Conservation (phyloP, 1,284 basidiomycete genomes). For the Kalmanozyma brasiliensis region DNA sequence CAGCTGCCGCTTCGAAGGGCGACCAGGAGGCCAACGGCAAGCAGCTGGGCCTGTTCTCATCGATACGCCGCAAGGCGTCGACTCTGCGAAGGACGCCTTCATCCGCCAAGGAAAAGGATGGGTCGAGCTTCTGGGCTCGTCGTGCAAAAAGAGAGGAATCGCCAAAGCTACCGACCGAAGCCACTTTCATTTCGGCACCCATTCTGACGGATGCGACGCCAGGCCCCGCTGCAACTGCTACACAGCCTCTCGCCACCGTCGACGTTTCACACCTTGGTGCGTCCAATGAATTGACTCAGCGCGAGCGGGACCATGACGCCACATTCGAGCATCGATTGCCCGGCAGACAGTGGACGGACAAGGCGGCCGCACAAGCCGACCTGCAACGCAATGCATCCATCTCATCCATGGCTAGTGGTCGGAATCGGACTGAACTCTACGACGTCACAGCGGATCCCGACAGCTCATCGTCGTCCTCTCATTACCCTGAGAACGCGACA, state of each 20-base stretch:
- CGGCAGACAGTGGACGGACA: slow-evolving; percentile 10
- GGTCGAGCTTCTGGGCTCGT: slow-evolving; percentile 29
- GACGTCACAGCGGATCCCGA: slow-evolving; percentile 43
- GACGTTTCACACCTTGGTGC: slow-evolving; percentile 7
- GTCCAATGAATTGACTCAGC: background rate
- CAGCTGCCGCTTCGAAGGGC: background rate
- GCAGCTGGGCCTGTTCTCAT: slow-evolving; percentile 47
- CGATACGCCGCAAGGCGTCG: slow-evolving; percentile 52
- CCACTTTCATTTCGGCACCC: slow-evolving; percentile 42
- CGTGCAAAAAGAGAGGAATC: slow-evolving; percentile 25
- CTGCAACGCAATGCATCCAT: slow-evolving; percentile 38
- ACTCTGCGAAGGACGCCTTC: slow-evolving; percentile 34
- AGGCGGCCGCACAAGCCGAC: slow-evolving; percentile 5
- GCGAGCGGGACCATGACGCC: slow-evolving; percentile 11
- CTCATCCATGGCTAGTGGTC: slow-evolving; percentile 34
- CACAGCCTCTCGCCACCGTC: slow-evolving; percentile 16
- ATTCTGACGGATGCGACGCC: slow-evolving; percentile 24
- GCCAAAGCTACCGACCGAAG: slow-evolving; percentile 26
- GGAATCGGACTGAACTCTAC: slow-evolving; percentile 31
- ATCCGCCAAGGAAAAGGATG: slow-evolving; percentile 26
- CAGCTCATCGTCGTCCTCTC: slow-evolving; percentile 7
- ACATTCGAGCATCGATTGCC: slow-evolving; percentile 37
- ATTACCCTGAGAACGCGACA: slow-evolving; percentile 6
- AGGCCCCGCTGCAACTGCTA: slow-evolving; percentile 14
- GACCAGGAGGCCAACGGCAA: slow-evolving; percentile 24